These are phyloP conservation scores for Talaromyces stipitatus DNA, from an alignment of 495 filamentous ascomycete species.

Conservation along the genomic window DNA sequence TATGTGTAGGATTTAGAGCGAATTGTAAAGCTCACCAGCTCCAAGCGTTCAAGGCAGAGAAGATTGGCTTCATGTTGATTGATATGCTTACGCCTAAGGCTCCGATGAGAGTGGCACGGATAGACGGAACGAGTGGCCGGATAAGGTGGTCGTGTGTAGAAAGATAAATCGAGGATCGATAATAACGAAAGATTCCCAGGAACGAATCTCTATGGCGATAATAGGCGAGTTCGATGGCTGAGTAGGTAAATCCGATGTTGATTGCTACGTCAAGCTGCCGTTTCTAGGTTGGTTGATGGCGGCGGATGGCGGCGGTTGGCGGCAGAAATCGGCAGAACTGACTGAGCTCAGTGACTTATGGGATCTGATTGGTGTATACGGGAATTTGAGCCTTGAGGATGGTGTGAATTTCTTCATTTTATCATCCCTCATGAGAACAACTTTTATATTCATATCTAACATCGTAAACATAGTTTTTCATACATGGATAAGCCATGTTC, in stretches of 20 bases:
- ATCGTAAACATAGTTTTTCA: neutral
- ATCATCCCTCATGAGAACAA: neutral
- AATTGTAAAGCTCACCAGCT: constrained; percentile 54
- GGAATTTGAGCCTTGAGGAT: neutral
- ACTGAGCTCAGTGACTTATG: neutral
- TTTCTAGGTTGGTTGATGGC: neutral
- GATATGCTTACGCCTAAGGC: neutral
- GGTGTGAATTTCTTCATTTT: neutral
- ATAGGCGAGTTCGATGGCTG: neutral
- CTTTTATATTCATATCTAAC: neutral
- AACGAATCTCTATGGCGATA: neutral
- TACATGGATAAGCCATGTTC: neutral
- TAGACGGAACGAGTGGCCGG: neutral
- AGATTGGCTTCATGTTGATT: constrained; percentile 73
- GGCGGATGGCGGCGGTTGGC: neutral
- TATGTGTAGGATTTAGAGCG: constrained; percentile 3
- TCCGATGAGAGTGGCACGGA: neutral
- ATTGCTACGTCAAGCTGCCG: neutral
- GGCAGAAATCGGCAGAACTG: neutral
- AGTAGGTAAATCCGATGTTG: neutral
- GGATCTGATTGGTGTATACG: neutral
- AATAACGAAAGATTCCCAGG: neutral
- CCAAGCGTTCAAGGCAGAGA: constrained; percentile 87
- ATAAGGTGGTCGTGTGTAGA: neutral
- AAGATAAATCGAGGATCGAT: neutral